Evolutionary conservation across 2,329 filamentous ascomycete genomes (phyloP).

Genomic region (Alternaria sp.): DNA sequence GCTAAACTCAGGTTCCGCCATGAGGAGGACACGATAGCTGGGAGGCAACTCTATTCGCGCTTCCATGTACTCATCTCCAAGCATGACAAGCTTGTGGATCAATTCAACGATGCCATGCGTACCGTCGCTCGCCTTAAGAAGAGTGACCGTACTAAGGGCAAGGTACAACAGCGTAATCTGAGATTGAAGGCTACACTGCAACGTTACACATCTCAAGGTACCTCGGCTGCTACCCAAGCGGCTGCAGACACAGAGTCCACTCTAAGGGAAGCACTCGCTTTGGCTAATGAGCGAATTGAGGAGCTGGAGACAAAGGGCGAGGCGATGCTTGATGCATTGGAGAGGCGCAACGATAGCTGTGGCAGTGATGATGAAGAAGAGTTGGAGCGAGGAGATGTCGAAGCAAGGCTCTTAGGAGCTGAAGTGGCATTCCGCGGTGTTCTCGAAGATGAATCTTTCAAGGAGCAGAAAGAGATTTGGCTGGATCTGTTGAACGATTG

Average conservation of each 20-base stretch:
- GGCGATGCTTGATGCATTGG: conserved; percentile 20
- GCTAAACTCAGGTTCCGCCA: conserved; percentile 1
- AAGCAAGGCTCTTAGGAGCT: conserved; percentile 11
- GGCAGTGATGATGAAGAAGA: conserved; percentile 14
- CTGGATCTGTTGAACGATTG: conserved; percentile 16
- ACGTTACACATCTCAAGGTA: conserved; percentile 1
- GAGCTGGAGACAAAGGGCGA: conserved; percentile 25
- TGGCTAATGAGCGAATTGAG: conserved; percentile 22
- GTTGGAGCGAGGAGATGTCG: conserved; percentile 4
- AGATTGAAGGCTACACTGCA: conserved; percentile 19
- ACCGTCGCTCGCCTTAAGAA: conserved; percentile 17
- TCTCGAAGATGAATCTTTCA: conserved; percentile 23
- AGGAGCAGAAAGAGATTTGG: conserved; percentile 23
- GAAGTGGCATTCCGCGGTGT: conserved; percentile 21
- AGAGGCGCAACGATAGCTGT: background rate
- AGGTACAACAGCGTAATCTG: conserved; percentile 26
- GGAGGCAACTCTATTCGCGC: conserved; percentile 2
- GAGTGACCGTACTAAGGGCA: conserved; percentile 27
- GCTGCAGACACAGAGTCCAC: conserved; percentile 7
- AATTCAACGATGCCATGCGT: conserved; percentile 14
- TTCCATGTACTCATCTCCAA: conserved; percentile 3
- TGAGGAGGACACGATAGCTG: conserved; percentile 4
- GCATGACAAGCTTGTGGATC: conserved; percentile 13
- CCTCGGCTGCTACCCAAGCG: background rate
- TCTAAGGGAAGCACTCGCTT: conserved; percentile 22